phyloP scores from a whole-genome alignment of 208 protist species.

The Tritrichomonas musculus region DNA sequence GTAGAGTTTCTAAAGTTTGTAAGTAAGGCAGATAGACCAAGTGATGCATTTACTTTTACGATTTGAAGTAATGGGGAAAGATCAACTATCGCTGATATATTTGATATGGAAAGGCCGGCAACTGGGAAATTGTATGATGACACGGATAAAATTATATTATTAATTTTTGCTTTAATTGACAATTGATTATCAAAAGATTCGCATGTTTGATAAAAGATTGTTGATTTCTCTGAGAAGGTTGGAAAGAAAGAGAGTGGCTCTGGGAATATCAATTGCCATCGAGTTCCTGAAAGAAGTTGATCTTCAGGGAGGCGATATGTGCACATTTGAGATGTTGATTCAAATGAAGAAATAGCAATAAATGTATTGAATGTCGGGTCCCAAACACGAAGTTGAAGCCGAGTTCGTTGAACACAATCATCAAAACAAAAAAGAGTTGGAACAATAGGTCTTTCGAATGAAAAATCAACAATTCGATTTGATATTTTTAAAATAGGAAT shows the following conservation, averaged over 20 bases:
- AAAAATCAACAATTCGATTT: neutral
- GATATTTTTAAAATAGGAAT: neutral
- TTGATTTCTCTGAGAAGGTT: neutral
- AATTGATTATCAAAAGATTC: neutral
- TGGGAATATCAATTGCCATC: neutral
- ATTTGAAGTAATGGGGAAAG: neutral
- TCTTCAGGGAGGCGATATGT: neutral
- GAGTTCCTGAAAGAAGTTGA: neutral
- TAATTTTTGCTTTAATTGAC: neutral
- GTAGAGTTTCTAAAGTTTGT: neutral
- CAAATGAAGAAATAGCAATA: neutral
- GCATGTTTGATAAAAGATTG: neutral
- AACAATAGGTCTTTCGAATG: neutral
- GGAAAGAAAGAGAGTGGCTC: neutral
- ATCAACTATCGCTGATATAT: neutral
- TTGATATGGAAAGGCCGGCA: neutral
- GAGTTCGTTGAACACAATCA: neutral
- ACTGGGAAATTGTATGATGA: neutral
- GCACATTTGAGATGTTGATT: neutral
- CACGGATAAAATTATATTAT: neutral
- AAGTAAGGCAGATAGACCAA: neutral
- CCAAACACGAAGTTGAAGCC: neutral
- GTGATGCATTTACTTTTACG: neutral
- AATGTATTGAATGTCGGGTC: neutral
- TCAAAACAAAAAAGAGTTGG: neutral